Conservation (phyloP, 805 yeast species). For the Ogataea methanolica region DNA sequence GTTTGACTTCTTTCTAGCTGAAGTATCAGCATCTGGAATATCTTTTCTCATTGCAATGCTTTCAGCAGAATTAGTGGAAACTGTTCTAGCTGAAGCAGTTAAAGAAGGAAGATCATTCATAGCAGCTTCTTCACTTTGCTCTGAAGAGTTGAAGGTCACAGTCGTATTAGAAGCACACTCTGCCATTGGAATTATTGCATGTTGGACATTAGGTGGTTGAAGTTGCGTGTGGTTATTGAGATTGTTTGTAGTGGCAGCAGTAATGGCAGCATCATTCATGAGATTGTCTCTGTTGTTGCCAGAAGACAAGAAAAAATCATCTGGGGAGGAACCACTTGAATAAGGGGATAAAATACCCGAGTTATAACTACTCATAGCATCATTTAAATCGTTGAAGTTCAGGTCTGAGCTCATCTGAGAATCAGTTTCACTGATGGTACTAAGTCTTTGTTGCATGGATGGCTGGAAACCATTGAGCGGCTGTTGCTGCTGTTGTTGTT, state of each 20-base stretch:
- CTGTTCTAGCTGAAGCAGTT: slow-evolving; percentile 11
- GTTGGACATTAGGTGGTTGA: slow-evolving; percentile 2
- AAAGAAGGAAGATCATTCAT: slow-evolving; percentile 6
- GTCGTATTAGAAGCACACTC: slow-evolving; percentile 27
- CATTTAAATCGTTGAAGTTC: slow-evolving; percentile 28
- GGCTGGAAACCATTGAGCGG: neutral
- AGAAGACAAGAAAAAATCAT: slow-evolving; percentile 25
- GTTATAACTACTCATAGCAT: slow-evolving; percentile 26
- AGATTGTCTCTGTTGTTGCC: slow-evolving; percentile 4
- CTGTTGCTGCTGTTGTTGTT: slow-evolving; percentile 3
- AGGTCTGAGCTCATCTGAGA: slow-evolving; percentile 23
- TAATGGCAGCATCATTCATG: neutral
- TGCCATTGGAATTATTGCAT: slow-evolving; percentile 22
- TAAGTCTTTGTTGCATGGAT: slow-evolving; percentile 11
- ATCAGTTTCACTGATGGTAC: slow-evolving; percentile 16
- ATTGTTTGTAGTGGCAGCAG: neutral
- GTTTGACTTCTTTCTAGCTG: neutral
- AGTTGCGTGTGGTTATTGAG: neutral
- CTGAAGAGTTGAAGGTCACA: slow-evolving; percentile 20
- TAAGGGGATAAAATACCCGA: slow-evolving; percentile 31
- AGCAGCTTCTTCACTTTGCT: neutral
- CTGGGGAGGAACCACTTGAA: slow-evolving; percentile 35
- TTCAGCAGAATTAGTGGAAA: slow-evolving; percentile 10
- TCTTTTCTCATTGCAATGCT: neutral
- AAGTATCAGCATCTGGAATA: slow-evolving; percentile 2